These are phyloP conservation scores for Ustilago trichophora DNA, from an alignment of 1,284 basidiomycete species.

Conservation along the genomic window DNA sequence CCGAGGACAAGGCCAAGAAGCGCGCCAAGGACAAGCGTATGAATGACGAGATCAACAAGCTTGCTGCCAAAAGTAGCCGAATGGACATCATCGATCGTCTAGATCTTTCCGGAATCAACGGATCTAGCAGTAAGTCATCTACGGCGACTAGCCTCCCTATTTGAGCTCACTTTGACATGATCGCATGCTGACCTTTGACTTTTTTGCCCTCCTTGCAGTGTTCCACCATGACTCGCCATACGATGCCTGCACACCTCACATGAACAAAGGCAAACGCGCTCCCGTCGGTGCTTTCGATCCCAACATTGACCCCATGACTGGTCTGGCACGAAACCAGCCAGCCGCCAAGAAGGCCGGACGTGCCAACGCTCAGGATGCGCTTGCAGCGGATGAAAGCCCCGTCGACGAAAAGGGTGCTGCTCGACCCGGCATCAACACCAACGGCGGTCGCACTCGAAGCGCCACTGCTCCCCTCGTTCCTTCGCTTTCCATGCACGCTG, in stretches of 20 bases:
- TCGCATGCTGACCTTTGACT: neutral
- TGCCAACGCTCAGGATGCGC: neutral
- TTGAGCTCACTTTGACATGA: neutral
- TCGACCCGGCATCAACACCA: slow-evolving; percentile 25
- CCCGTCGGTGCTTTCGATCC: slow-evolving; percentile 63
- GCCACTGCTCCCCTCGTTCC: slow-evolving; percentile 37
- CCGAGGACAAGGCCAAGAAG: slow-evolving; percentile 55
- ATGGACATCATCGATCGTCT: slow-evolving; percentile 65
- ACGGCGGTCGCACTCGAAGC: slow-evolving; percentile 29
- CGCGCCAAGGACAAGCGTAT: slow-evolving; percentile 49
- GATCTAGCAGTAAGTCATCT: slow-evolving; percentile 49
- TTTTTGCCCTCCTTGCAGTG: slow-evolving; percentile 6
- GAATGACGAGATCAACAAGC: slow-evolving; percentile 45
- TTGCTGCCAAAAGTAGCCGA: slow-evolving; percentile 35
- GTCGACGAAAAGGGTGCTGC: slow-evolving; percentile 22
- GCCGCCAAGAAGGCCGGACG: slow-evolving; percentile 20
- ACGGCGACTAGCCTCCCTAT: neutral
- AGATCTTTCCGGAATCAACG: slow-evolving; percentile 60
- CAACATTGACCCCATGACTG: slow-evolving; percentile 61
- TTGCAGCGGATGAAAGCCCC: slow-evolving; percentile 12
- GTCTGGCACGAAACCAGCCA: slow-evolving; percentile 27
- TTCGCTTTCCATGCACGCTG: slow-evolving; percentile 39
- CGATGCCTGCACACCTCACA: slow-evolving; percentile 63
- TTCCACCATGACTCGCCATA: slow-evolving; percentile 66
- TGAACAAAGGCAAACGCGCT: slow-evolving; percentile 54